Conservation (phyloP, 108 stramenopile genomes). For the Phaeodactylum tricornutum region DNA sequence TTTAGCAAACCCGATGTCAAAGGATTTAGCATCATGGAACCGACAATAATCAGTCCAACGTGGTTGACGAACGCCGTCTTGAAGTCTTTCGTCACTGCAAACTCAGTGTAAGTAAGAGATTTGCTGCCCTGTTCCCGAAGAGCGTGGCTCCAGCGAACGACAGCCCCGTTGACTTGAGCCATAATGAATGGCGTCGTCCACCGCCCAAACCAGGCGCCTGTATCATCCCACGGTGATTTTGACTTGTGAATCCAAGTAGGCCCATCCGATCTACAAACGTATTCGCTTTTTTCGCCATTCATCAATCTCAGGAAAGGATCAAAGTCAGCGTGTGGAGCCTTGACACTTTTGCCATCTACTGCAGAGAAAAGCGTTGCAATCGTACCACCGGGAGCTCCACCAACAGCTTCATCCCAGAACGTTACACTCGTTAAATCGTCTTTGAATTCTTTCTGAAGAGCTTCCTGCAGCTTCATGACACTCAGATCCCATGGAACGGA, state of each 20-base stretch:
- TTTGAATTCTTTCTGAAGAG: slow-evolving; percentile 17
- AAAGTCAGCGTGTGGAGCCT: not conserved
- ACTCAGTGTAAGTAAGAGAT: slow-evolving; percentile 49
- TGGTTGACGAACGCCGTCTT: slow-evolving; percentile 31
- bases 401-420: slow-evolving; percentile 36
- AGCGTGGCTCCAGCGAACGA: slow-evolving; percentile 52
- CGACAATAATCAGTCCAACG: slow-evolving; percentile 25
- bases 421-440: slow-evolving; percentile 24
- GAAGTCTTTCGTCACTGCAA: slow-evolving; percentile 11
- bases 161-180: slow-evolving; percentile 52
- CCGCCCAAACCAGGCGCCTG: not conserved
- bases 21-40: slow-evolving; percentile 40
- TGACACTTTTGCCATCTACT: not conserved
- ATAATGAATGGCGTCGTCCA: slow-evolving; percentile 62
- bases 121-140: slow-evolving; percentile 18
- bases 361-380: slow-evolving; percentile 18
- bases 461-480: slow-evolving; percentile 27
- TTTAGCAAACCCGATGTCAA: slow-evolving; percentile 34
- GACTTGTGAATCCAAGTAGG: slow-evolving; percentile 2
- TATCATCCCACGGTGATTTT: slow-evolving; percentile 5
- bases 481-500: slow-evolving; percentile 84
- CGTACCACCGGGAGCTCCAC: slow-evolving; percentile 51
- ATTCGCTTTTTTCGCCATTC: slow-evolving; percentile 23
- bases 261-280: not conserved
- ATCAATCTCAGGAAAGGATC: slow-evolving; percentile 26